These are phyloP conservation scores for Mycosphaerella sp. DNA, from an alignment of 2,329 filamentous ascomycete genomes.

Conservation along the genomic window DNA sequence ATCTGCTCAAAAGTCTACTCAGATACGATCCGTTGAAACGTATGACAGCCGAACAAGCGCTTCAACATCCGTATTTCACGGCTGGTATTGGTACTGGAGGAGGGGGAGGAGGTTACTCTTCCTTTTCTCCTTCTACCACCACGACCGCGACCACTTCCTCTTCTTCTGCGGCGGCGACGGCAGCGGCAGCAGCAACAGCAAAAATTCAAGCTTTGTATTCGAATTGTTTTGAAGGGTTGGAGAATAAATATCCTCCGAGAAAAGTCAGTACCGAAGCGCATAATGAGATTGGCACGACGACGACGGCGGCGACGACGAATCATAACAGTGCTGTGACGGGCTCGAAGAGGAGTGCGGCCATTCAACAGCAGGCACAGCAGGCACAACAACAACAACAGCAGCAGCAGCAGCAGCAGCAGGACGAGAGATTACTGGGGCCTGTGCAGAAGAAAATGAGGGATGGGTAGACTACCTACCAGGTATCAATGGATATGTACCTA, in stretches of 20 bases:
- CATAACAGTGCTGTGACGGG: neutral
- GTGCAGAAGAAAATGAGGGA: neutral
- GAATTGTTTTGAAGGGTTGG: slow-evolving; percentile 87
- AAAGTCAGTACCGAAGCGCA: slow-evolving; percentile 87
- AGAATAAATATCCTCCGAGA: slow-evolving; percentile 81
- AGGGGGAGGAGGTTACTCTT: too few relatives aligned
- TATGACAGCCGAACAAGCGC: slow-evolving; percentile 76
- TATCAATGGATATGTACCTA: too few relatives aligned
- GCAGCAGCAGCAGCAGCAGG: too few relatives aligned
- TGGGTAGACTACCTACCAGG: neutral
- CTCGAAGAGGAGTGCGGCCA: neutral
- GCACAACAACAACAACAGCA: too few relatives aligned
- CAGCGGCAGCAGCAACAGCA: too few relatives aligned
- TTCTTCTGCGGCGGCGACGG: slow-evolving; percentile 23
- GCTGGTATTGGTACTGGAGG: too few relatives aligned
- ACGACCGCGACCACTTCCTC: too few relatives aligned
- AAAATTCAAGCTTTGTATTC: slow-evolving; percentile 47
- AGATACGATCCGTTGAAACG: slow-evolving; percentile 91
- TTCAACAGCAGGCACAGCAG: too few relatives aligned
- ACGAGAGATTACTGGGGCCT: neutral
- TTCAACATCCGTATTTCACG: slow-evolving; percentile 86
- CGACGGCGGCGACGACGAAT: slow-evolving; percentile 72
- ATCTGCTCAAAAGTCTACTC: slow-evolving; percentile 71
- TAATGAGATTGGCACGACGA: slow-evolving; percentile 67
- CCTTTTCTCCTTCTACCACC: too few relatives aligned